Evolutionary conservation across 2,329 filamentous ascomycete genomes (phyloP), one percentile per base, ranked within the genome.

Genomic region (Trichoderma breve): DNA sequence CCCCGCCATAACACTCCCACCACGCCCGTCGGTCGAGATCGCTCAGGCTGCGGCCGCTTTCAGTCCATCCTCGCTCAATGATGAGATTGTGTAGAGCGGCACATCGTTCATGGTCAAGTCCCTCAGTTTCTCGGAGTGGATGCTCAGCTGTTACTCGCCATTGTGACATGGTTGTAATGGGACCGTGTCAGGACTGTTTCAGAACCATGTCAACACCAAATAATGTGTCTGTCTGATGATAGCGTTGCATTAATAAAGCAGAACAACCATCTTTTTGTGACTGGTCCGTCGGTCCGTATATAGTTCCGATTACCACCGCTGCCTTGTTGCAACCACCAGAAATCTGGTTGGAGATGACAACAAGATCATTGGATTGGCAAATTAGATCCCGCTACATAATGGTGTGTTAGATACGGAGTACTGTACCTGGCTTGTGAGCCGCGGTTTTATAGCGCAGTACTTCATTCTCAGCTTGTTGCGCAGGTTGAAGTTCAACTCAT

Each of bases 41-140:
- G 26, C n/a, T 36, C n/a, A 62, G 21, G 67, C 30, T 70, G 67
- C 57, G 67, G 12, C 67, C 67, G 67, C 67, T 70, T 62, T 28
- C 57, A 26, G 28, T 70, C 67, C 67, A 70, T 53, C 67, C 67
- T 53, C 39, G 57, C 57, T 70, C 67, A 53, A 70, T 14, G 21
- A 70, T 70, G 39, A 70, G 67, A 51, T 70, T 70, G 57, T 70
- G 67, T 14, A 70, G 67, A 53, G 67, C 67, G 6, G 67, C 67
- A 28, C 67, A 70, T 53, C 67, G 67, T 36, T 70, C 57, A 36
- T 70, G 57, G 57, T 70, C 67, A 7, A 70, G 67, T 2, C 67
- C 67, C 28, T 70, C 67, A 3, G 53, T 14, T 51, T 70, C 36
- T 14, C 67, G 39, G n/a, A 36, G 67, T n/a, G 67, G 67, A 36